Conservation (phyloP, 108 stramenopile species). For the Fistulifera pelliculosa region DNA sequence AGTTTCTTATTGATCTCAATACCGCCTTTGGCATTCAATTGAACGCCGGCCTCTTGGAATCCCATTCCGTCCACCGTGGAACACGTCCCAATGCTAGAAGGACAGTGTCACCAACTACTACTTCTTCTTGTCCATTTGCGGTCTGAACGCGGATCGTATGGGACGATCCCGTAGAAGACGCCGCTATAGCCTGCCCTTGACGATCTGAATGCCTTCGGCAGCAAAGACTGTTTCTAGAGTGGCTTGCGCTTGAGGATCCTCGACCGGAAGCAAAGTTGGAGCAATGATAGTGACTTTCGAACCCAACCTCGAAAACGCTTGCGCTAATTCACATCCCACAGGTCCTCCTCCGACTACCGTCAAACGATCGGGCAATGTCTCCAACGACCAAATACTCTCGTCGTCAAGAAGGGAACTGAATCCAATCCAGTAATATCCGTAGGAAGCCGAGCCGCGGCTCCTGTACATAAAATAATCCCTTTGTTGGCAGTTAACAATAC, state of each 20-base stretch:
- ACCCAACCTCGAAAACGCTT: conserved; percentile 78
- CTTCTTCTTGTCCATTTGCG: conserved; percentile 32
- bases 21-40: conserved; percentile 58
- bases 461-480: conserved; percentile 82
- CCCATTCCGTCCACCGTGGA: conserved; percentile 82
- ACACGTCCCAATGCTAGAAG: conserved; percentile 75
- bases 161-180: conserved; percentile 33
- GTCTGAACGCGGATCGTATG: conserved; percentile 34
- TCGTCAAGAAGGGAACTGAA: conserved; percentile 67
- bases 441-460: conserved; percentile 57
- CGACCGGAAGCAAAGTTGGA: conserved; percentile 58
- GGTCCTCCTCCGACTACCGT: conserved; percentile 82
- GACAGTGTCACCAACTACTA: conserved; percentile 48
- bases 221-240: conserved; percentile 43
- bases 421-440: conserved; percentile 38
- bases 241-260: conserved; percentile 53
- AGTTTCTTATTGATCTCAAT: conserved; percentile 72
- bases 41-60: conserved; percentile 71
- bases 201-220: conserved; percentile 52
- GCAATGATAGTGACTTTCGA: conserved; percentile 59
- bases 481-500: conserved; percentile 47
- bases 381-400: conserved; percentile 82
- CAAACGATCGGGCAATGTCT: conserved; percentile 59
- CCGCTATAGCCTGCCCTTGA: conserved; percentile 30
- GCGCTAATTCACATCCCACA: conserved; percentile 86